These are phyloP conservation scores for Proliferodiscus dingleyae DNA, from an alignment of 2,329 filamentous ascomycete genomes.

Conservation along the genomic window DNA sequence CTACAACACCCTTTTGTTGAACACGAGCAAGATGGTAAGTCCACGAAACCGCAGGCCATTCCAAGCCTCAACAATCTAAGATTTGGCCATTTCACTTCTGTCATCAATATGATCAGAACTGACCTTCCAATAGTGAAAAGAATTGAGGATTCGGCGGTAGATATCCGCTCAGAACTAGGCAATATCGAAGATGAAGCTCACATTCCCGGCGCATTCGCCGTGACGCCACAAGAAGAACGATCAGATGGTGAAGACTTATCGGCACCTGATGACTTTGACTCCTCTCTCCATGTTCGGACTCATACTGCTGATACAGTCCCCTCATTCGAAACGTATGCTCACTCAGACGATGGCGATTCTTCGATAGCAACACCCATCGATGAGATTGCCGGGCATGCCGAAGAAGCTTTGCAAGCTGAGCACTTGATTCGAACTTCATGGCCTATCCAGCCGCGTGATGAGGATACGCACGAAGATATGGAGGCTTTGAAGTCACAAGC, in stretches of 20 bases:
- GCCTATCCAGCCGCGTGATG: conserved; percentile 2
- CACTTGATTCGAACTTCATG: conserved; percentile 15
- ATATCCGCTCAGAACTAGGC: not conserved
- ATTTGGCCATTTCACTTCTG: no score
- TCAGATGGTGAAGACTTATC: not conserved
- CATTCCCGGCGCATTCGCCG: not conserved
- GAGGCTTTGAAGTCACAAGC: conserved; percentile 12
- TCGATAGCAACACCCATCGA: conserved; percentile 18
- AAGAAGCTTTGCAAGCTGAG: conserved; percentile 10
- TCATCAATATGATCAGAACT: no score
- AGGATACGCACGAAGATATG: conserved; percentile 4
- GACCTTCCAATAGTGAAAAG: conserved; percentile 7
- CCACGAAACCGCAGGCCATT: no score
- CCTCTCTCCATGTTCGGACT: conserved; percentile 13
- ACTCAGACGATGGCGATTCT: conserved; percentile 20
- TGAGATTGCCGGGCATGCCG: conserved; percentile 10
- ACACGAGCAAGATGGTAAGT: no score
- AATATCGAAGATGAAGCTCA: not conserved
- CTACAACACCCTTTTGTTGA: no score
- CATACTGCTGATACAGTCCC: conserved; percentile 25
- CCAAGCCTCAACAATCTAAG: no score
- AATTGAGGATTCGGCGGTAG: conserved; percentile 3
- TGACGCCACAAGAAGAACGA: not conserved
- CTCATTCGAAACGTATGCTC: conserved; percentile 21
- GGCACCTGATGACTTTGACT: not conserved